A percentile compares a stretch with the other conserved stretches of the same genome.
Conservation (phyloP, 345 rosid species). For the Mangifera indica region DNA sequence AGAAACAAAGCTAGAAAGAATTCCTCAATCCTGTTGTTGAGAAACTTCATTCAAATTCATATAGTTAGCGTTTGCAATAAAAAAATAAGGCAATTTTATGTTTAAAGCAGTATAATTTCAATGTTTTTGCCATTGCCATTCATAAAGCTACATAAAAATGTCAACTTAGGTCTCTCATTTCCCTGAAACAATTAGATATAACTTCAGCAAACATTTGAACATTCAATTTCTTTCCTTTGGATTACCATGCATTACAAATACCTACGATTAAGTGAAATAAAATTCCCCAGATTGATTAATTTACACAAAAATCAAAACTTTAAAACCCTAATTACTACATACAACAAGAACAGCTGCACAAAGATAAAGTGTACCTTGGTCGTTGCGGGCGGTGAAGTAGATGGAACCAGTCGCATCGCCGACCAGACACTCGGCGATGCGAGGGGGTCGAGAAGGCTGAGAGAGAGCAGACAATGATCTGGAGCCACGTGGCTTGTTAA, state of each 20-base stretch:
- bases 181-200: too few relatives aligned
- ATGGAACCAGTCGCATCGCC: conserved; percentile 77
- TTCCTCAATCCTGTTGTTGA: too few relatives aligned
- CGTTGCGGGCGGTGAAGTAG: conserved; percentile 87
- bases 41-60: too few relatives aligned
- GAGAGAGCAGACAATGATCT: conserved; percentile 40
- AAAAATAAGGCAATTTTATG: too few relatives aligned
- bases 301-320: not conserved
- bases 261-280: not conserved
- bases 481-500: conserved; percentile 43
- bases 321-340: not conserved
- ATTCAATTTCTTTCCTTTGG: not conserved
- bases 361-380: conserved; percentile 48
- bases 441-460: conserved; percentile 53
- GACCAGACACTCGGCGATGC: conserved; percentile 74
- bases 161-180: too few relatives aligned
- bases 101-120: too few relatives aligned
- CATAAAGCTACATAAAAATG: too few relatives aligned
- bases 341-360: not conserved
- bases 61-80: too few relatives aligned
- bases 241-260: not conserved
- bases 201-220: not conserved
- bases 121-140: too few relatives aligned
- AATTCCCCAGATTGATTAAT: not conserved
- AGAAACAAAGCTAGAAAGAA: not conserved